A percentile compares a stretch with the other conserved stretches of the same genome.
Evolutionary conservation across 345 rosid genomes (phyloP).

Genomic region (Populus simonii): DNA sequence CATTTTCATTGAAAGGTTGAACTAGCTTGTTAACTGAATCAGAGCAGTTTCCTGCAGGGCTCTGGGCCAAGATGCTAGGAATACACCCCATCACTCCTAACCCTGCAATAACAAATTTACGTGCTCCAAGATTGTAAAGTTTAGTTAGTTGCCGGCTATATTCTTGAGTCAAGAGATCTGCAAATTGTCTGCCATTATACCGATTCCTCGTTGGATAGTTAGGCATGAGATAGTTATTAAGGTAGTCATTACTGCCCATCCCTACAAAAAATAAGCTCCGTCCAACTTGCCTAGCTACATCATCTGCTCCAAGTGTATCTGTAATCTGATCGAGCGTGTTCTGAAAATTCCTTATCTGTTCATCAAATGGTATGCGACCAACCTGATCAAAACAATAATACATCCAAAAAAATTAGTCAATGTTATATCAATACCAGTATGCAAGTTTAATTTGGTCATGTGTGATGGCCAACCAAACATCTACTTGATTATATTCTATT

Average conservation of each 20-base stretch:
- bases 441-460: not conserved
- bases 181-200: constrained; percentile 67
- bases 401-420: not conserved
- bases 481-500: not conserved
- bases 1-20: constrained; percentile 72
- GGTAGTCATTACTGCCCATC: constrained; percentile 98
- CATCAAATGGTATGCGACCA: constrained; percentile 80
- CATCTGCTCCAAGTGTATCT: constrained; percentile 51
- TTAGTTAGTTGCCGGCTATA: constrained; percentile 58
- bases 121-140: constrained; percentile 79
- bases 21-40: constrained; percentile 75
- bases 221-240: constrained; percentile 94
- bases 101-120: constrained; percentile 78
- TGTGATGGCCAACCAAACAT: not conserved
- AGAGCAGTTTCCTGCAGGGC: constrained; percentile 59
- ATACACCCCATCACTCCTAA: constrained; percentile 94
- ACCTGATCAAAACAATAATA: constrained; percentile 40
- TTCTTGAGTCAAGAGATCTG: constrained; percentile 65
- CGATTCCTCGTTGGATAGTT: constrained; percentile 70
- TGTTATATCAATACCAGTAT: not conserved
- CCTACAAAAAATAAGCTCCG: constrained; percentile 77
- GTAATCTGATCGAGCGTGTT: constrained; percentile 69
- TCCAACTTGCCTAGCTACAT: constrained; percentile 45
- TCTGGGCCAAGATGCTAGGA: constrained; percentile 89
- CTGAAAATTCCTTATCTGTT: constrained; percentile 79